Evolutionary conservation across 805 yeast species (phyloP).

Genomic region (Peterozyma xylosa): DNA sequence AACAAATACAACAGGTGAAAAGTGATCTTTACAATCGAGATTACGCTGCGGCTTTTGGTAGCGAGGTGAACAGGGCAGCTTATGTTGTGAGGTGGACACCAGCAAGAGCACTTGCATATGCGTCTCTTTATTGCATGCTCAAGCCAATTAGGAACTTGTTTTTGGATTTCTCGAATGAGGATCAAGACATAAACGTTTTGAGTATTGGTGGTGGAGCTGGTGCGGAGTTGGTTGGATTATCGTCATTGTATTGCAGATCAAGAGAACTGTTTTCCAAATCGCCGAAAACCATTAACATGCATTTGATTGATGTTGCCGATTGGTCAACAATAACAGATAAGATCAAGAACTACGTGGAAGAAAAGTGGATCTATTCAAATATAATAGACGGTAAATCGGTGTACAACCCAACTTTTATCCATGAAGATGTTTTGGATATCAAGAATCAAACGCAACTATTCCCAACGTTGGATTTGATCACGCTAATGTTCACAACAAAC

Average conservation of each 20-base stretch:
- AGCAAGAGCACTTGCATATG: slow-evolving; percentile 67
- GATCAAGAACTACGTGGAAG: slow-evolving; percentile 33
- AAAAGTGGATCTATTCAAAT: slow-evolving; percentile 46
- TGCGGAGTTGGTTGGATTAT: slow-evolving; percentile 64
- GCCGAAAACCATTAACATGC: slow-evolving; percentile 30
- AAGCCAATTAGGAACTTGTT: slow-evolving; percentile 31
- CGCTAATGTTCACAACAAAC: slow-evolving; percentile 79
- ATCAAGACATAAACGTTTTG: slow-evolving; percentile 34
- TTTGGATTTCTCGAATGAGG: slow-evolving; percentile 11
- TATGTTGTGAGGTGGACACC: slow-evolving; percentile 86
- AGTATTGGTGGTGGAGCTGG: slow-evolving; percentile 91
- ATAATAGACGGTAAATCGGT: slow-evolving; percentile 7
- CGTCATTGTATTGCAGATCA: slow-evolving; percentile 43
- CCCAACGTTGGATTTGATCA: slow-evolving; percentile 40
- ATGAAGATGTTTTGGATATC: slow-evolving; percentile 28
- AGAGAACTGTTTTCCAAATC: slow-evolving; percentile 25
- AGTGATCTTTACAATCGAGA: slow-evolving; percentile 63
- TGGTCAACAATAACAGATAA: slow-evolving; percentile 53
- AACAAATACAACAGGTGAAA: slow-evolving; percentile 61
- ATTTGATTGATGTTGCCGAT: slow-evolving; percentile 70
- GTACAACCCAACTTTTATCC: slow-evolving; percentile 23
- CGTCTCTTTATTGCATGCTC: slow-evolving; percentile 54
- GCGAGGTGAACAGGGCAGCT: slow-evolving; percentile 58
- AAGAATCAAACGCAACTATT: slow-evolving; percentile 18
- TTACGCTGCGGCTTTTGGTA: slow-evolving; percentile 61